Evolutionary conservation across 2,329 filamentous ascomycete genomes (phyloP).

Genomic region (Diaporthe capsici): DNA sequence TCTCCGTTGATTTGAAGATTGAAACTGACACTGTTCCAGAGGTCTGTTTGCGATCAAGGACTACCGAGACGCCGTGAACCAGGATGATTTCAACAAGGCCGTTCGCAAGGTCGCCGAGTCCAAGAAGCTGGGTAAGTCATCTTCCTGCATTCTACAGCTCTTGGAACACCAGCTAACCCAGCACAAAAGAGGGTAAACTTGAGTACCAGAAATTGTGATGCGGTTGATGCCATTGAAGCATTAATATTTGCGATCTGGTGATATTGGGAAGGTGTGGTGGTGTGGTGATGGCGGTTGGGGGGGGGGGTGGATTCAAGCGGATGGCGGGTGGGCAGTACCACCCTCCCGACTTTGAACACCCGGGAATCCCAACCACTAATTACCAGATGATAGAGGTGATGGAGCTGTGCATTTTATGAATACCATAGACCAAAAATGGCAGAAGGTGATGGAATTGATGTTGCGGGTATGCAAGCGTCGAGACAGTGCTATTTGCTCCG

Average conservation of each 20-base stretch:
- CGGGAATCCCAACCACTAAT: background rate
- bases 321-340: background rate
- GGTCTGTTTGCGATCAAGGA: constrained; percentile 99
- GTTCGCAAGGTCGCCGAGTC: constrained; percentile 96
- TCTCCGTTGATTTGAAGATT: constrained; percentile 40
- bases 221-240: background rate
- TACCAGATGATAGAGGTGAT: background rate
- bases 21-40: constrained; percentile 59
- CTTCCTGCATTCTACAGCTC: background rate
- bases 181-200: background rate
- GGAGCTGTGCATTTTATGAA: constrained; percentile 29
- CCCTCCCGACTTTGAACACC: background rate
- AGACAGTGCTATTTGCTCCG: background rate
- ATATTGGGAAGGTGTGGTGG: background rate
- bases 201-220: background rate
- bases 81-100: constrained; percentile 99
- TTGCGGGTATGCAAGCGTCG: too few relatives aligned
- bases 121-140: constrained; percentile 83
- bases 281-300: background rate
- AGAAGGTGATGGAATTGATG: background rate
- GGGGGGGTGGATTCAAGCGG: background rate
- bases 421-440: constrained; percentile 21
- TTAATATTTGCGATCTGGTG: background rate
- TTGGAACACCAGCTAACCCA: too few relatives aligned
- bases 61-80: constrained; percentile 94